Evolutionary conservation across 2,329 filamentous ascomycete species (phyloP).

Genomic region (Plectosphaerella cucumerina): DNA sequence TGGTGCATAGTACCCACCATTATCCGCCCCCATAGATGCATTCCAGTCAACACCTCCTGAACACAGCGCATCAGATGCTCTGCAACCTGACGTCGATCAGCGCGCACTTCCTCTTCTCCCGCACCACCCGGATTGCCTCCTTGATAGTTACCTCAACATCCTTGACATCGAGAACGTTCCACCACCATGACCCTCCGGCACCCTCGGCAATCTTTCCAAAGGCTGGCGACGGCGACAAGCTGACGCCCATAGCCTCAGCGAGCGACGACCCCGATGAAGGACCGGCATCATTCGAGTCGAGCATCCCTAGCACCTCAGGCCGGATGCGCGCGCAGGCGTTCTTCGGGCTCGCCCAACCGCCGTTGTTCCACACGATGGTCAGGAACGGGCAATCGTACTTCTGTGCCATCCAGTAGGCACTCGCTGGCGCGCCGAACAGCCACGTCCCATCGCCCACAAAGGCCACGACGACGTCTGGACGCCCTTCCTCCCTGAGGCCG

Average conservation of each 20-base stretch:
- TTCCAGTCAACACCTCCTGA: background rate
- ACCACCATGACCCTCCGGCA: slow-evolving; percentile 15
- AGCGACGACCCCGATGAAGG: background rate
- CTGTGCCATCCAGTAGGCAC: slow-evolving; percentile 14
- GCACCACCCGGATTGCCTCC: slow-evolving; percentile 11
- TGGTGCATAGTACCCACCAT: background rate
- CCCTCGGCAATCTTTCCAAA: slow-evolving; percentile 17
- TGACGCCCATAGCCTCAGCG: slow-evolving; percentile 12
- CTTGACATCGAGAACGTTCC: slow-evolving; percentile 6
- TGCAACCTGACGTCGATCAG: slow-evolving; percentile 13
- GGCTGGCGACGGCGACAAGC: slow-evolving; percentile 11
- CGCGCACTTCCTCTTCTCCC: slow-evolving; percentile 13
- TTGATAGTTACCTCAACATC: slow-evolving; percentile 11
- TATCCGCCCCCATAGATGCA: background rate
- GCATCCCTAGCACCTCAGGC: slow-evolving; percentile 8
- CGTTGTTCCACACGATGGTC: slow-evolving; percentile 16
- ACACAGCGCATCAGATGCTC: slow-evolving; percentile 3
- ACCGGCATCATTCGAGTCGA: no score
- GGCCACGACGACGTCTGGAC: slow-evolving; percentile 8
- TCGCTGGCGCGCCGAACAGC: slow-evolving; percentile 13
- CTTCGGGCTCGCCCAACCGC: slow-evolving; percentile 12
- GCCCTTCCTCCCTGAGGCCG: slow-evolving; percentile 4
- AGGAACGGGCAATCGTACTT: slow-evolving; percentile 13
- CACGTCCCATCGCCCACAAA: slow-evolving; percentile 15
- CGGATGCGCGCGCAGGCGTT: slow-evolving; percentile 13